A percentile compares a stretch with the other conserved stretches of the same genome.
phyloP scores from a whole-genome alignment of 257 asterid species.

The Galeopsis tetrahit region DNA sequence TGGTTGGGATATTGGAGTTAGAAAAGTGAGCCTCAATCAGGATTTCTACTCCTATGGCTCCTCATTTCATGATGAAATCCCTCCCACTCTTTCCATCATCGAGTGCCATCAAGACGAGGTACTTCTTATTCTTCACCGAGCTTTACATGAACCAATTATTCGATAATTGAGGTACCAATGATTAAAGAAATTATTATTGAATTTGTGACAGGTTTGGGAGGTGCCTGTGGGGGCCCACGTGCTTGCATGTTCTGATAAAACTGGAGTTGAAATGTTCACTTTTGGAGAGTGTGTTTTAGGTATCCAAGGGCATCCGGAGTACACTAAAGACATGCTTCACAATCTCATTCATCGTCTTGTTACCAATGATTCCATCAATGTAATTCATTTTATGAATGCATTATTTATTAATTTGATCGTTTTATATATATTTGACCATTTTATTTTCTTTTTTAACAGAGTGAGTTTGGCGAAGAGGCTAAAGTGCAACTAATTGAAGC shows the following conservation, averaged over 20 bases:
- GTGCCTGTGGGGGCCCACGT: slow-evolving; percentile 68
- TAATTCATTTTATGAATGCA: background rate
- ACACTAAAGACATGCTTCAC: slow-evolving; percentile 65
- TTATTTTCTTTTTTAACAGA: slow-evolving; percentile 32
- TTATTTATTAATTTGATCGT: background rate
- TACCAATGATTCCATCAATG: slow-evolving; percentile 52
- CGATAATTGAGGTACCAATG: too few relatives aligned
- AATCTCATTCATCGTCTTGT: slow-evolving; percentile 67
- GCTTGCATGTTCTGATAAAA: slow-evolving; percentile 64
- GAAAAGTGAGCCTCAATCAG: slow-evolving; percentile 50
- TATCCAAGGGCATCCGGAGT: slow-evolving; percentile 87
- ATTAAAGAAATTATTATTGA: background rate
- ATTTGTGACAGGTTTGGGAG: slow-evolving; percentile 59
- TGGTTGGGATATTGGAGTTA: slow-evolving; percentile 87
- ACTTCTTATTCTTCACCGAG: background rate
- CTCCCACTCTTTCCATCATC: slow-evolving; percentile 55
- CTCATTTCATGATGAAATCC: slow-evolving; percentile 39
- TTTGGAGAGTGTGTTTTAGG: slow-evolving; percentile 61
- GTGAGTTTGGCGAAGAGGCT: slow-evolving; percentile 54
- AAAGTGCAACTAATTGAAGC: slow-evolving; percentile 41
- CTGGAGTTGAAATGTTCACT: slow-evolving; percentile 71
- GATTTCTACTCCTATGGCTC: slow-evolving; percentile 45
- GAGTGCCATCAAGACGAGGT: slow-evolving; percentile 72
- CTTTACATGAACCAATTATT: background rate
- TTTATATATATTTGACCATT: background rate